Conservation (phyloP, 2,329 filamentous ascomycete genomes). For the Fusarium papillatum region DNA sequence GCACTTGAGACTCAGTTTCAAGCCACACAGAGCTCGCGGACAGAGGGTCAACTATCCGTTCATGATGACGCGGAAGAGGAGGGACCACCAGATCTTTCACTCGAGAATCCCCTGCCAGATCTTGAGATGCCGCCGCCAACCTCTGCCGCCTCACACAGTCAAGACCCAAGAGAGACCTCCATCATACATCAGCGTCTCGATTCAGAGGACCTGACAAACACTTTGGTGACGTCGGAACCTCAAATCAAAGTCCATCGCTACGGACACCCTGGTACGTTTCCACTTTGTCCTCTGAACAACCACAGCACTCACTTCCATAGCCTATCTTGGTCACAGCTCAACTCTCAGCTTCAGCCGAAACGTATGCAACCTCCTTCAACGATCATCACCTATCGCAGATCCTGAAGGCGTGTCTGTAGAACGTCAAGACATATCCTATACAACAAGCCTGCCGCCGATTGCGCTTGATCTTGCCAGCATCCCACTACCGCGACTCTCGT, state of each 20-base stretch:
- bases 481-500: constrained; percentile 26
- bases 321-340: constrained; percentile 37
- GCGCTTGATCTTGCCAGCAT: constrained; percentile 25
- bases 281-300: accelerated
- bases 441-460: constrained; percentile 22
- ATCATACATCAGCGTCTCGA: no score
- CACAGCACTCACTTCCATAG: constrained; percentile 7
- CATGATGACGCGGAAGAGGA: not conserved
- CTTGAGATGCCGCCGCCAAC: not conserved
- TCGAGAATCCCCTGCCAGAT: not conserved
- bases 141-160: not conserved
- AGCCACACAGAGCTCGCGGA: not conserved
- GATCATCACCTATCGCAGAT: constrained; percentile 20
- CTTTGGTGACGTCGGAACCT: constrained; percentile 31
- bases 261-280: constrained; percentile 28
- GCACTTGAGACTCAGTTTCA: constrained; percentile 26
- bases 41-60: no score
- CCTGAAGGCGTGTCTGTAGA: constrained; percentile 29
- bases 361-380: constrained; percentile 36
- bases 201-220: constrained; percentile 25
- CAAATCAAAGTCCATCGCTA: constrained; percentile 38
- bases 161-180: no score
- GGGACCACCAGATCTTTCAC: not conserved
- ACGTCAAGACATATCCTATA: constrained; percentile 31
- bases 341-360: constrained; percentile 37